These are phyloP conservation scores for Myochromella boudieri DNA, from an alignment of 768 basidiomycete species.

Conservation along the genomic window DNA sequence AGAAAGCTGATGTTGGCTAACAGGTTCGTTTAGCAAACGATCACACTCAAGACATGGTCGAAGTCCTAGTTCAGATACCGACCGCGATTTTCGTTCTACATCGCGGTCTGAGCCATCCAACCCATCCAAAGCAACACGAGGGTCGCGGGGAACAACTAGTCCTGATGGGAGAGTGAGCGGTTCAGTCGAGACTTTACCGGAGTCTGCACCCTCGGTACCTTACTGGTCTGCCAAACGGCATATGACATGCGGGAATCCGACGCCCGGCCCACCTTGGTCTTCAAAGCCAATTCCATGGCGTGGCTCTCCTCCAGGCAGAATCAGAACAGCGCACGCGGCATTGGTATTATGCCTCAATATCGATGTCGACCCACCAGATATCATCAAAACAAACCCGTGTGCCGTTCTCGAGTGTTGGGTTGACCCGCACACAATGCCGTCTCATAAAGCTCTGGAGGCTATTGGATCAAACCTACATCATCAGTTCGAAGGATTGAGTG, in stretches of 20 bases:
- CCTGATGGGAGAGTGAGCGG: conserved; percentile 37
- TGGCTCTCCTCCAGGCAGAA: conserved; percentile 73
- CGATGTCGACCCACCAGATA: conserved; percentile 95
- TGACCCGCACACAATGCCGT: conserved; percentile 90
- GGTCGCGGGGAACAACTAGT: conserved; percentile 31
- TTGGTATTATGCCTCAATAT: conserved; percentile 94
- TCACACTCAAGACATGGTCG: conserved; percentile 23
- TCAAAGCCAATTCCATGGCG: conserved; percentile 78
- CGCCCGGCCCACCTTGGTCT: conserved; percentile 65
- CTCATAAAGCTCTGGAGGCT: conserved; percentile 89
- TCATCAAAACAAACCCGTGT: conserved; percentile 96
- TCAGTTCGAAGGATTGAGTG: conserved; percentile 94
- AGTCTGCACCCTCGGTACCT: conserved; percentile 63
- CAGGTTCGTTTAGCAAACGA: conserved; percentile 29
- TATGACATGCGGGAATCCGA: conserved; percentile 85
- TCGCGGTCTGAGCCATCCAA: conserved; percentile 53
- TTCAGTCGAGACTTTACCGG: conserved; percentile 47
- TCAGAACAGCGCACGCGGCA: conserved; percentile 89
- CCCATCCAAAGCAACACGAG: conserved; percentile 41
- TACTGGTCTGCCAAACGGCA: conserved; percentile 91
- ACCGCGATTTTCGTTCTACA: conserved; percentile 47
- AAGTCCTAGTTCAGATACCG: conserved; percentile 55
- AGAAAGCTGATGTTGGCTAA: conserved; percentile 17
- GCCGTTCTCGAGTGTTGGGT: conserved; percentile 97
- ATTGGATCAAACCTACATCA: conserved; percentile 92